Evolutionary conservation across 768 basidiomycete species (phyloP), one percentile per base, ranked within the genome.

Genomic region (Agrocybe praecox): DNA sequence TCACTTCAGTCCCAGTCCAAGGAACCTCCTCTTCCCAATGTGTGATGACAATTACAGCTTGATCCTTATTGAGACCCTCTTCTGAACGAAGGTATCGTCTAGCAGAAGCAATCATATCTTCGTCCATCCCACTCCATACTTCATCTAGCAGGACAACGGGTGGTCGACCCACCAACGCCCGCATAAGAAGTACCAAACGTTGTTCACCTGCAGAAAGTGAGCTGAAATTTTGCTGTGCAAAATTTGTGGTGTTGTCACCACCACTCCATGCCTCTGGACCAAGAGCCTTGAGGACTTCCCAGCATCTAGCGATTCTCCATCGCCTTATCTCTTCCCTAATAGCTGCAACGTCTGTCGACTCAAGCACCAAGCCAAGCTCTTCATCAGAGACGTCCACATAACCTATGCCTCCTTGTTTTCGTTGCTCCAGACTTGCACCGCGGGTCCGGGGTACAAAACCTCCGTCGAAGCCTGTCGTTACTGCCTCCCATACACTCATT

Each of bases 21-120:
- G 95, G 95, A 17, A 95, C 85, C 72, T 98, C 95, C 34, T 90
- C 89, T 60, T 92, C 90, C 86, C 92, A 94, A 73, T 96, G 95
- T 36, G 88, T 93, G 53, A 98, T 83, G 2, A 92, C 88, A 0
- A 98, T 80, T 21, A 94, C 88, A 2, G 88, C 89, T 74, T 97
- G 94, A 43, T 80, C 74, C 11, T 70, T 62, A 19, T 73, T 74
- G 21, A 88, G 66, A 0, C 82, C 85, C 70, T 21, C 65, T 46
- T n/a, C 26, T 19, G 47, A 44, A 18, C 87, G 76, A 44, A 99
- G 67, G 65, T 92, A 92, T 42, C 61, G 62, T 60, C 82, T 76
- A 42, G 86, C 90, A 34, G 82, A 81, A 17, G 70, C 70, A 26
- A 96, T 84, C 85, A 93, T 92, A 6, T 69, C 73, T 44, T 84